Conservation (phyloP, 441 rosid species). For the Brassica hybrid region DNA sequence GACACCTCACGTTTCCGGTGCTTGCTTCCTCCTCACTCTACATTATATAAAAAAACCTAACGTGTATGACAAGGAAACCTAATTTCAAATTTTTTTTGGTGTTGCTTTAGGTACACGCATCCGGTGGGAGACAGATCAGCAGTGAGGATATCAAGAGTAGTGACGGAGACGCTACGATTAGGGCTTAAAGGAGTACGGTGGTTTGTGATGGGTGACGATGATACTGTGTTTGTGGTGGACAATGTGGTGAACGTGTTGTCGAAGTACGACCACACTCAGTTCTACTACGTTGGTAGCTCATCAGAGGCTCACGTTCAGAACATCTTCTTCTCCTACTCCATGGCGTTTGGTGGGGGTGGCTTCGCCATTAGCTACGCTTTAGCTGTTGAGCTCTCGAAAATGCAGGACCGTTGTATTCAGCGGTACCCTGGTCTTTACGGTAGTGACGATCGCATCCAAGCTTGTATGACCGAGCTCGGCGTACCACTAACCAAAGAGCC, state of each 20-base stretch:
- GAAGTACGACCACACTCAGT: constrained; percentile 72
- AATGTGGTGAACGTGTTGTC: constrained; percentile 70
- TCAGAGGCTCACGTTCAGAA: constrained; percentile 90
- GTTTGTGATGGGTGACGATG: constrained; percentile 97
- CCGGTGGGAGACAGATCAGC: constrained; percentile 75
- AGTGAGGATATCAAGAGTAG: constrained; percentile 71
- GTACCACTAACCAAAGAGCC: constrained; percentile 83
- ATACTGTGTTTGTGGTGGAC: constrained; percentile 77
- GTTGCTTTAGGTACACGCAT: constrained; percentile 54
- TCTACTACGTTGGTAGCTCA: constrained; percentile 80
- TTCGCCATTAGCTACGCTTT: constrained; percentile 86
- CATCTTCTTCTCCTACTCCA: constrained; percentile 74
- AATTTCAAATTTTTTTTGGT: neutral
- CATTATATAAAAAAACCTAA: neutral
- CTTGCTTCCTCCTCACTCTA: constrained; percentile 17
- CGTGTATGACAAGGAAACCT: constrained; percentile 3
- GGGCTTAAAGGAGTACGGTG: constrained; percentile 76
- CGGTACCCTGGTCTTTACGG: constrained; percentile 82
- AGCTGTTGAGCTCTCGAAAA: constrained; percentile 69
- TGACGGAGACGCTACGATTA: constrained; percentile 74
- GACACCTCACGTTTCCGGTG: constrained; percentile 72
- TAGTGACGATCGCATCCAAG: constrained; percentile 88
- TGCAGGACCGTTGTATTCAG: constrained; percentile 91
- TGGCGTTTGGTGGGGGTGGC: constrained; percentile 96
- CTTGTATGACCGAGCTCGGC: constrained; percentile 88